These are phyloP conservation scores for Fusarium sambucinum DNA, from an alignment of 2,329 filamentous ascomycete genomes.

Conservation along the genomic window DNA sequence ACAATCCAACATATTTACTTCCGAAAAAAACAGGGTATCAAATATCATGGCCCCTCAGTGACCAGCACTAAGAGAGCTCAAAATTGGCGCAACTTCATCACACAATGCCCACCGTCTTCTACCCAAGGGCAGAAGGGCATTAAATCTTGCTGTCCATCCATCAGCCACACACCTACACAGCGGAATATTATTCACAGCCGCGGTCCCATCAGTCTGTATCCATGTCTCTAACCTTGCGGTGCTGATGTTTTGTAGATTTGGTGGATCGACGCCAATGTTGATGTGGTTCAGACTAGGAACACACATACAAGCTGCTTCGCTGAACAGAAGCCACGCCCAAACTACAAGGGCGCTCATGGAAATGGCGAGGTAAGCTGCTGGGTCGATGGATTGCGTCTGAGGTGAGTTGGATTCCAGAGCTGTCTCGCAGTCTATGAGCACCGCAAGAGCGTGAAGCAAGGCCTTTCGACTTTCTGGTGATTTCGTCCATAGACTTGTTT, in stretches of 20 bases:
- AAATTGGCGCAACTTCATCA: conserved; percentile 41
- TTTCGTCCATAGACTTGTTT: conserved; percentile 49
- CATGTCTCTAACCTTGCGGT: conserved; percentile 44
- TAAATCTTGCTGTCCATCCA: conserved; percentile 47
- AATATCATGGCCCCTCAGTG: conserved; percentile 16
- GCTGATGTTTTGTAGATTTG: conserved; percentile 44
- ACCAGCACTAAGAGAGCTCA: conserved; percentile 19
- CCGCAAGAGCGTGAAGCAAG: conserved; percentile 51
- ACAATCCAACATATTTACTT: not conserved
- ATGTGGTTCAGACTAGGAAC: conserved; percentile 43
- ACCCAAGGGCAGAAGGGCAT: conserved; percentile 36
- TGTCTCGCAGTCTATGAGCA: conserved; percentile 48
- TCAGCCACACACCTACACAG: conserved; percentile 49
- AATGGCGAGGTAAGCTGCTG: conserved; percentile 52
- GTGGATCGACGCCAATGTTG: conserved; percentile 39
- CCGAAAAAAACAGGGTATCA: conserved; percentile 28
- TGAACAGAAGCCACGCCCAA: conserved; percentile 53
- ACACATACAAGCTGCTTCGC: conserved; percentile 47
- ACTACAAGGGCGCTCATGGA: conserved; percentile 51
- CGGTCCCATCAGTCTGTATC: conserved; percentile 43
- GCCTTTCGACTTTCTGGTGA: conserved; percentile 50
- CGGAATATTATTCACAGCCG: conserved; percentile 48
- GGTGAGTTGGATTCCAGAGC: conserved; percentile 34
- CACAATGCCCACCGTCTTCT: conserved; percentile 40
- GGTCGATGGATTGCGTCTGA: conserved; percentile 46